These are phyloP conservation scores for Suillus cothurnatus DNA, from an alignment of 768 basidiomycete genomes.

Conservation along the genomic window DNA sequence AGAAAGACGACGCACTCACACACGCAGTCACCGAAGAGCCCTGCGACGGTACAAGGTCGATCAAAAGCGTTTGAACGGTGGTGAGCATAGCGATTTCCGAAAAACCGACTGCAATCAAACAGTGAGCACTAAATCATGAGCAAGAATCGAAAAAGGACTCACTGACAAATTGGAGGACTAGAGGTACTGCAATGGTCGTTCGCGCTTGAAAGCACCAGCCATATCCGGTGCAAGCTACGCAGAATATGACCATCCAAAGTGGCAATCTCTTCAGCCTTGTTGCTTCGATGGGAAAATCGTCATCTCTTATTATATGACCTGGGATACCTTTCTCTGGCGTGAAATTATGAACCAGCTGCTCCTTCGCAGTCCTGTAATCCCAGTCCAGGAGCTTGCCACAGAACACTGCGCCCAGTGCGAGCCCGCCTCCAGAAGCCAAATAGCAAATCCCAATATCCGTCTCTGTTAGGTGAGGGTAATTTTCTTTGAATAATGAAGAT, in stretches of 20 bases:
- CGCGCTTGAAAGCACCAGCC: conserved; percentile 54
- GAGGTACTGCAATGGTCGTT: conserved; percentile 49
- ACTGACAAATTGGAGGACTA: conserved; percentile 47
- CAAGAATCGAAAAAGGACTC: conserved; percentile 16
- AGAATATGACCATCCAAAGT: conserved; percentile 38
- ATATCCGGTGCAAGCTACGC: conserved; percentile 46
- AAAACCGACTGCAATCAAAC: conserved; percentile 46
- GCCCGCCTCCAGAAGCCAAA: conserved; percentile 70
- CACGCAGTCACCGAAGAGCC: conserved; percentile 67
- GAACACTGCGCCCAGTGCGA: conserved; percentile 54
- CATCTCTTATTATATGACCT: conserved; percentile 26
- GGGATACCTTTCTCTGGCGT: conserved; percentile 21
- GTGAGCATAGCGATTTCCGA: conserved; percentile 51
- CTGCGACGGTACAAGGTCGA: conserved; percentile 59
- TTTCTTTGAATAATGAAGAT: conserved; percentile 49
- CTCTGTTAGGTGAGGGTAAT: conserved; percentile 47
- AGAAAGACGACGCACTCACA: conserved; percentile 39
- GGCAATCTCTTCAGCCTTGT: conserved; percentile 54
- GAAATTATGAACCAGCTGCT: conserved; percentile 3
- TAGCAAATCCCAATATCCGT: conserved; percentile 70
- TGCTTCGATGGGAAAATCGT: conserved; percentile 56
- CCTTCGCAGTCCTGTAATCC: conserved; percentile 50
- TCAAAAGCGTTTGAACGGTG: conserved; percentile 54
- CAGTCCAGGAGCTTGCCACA: conserved; percentile 63
- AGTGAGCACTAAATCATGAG: background rate